Evolutionary conservation across 352 stramenopile genomes (phyloP), one percentile per base, ranked within the genome.

Genomic region (Globisporangium orthogonon): DNA sequence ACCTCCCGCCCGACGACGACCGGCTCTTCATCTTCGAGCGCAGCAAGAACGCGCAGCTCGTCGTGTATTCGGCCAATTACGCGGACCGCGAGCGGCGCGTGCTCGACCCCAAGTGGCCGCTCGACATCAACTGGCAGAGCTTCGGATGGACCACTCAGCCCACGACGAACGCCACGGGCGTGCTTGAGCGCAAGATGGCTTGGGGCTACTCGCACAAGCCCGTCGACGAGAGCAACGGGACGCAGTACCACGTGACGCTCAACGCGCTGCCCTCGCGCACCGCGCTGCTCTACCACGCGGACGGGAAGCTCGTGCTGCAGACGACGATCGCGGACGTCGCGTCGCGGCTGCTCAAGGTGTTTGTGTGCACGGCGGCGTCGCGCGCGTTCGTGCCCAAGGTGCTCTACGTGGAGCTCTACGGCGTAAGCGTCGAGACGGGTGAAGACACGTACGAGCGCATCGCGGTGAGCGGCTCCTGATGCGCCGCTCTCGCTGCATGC

Each of bases 121-220:
- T 91, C 47, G 78, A 91, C 62, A 88, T 91, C 68, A 87, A 86
- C 54, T 91, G 81, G 81, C 77, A 88, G 66, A 89, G 78, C 62
- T 91, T 86, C 56, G 81, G 81, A 40, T 91, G 81, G 81, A 91
- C 81, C 5, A 55, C 56, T 18, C 66, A 85, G 56, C 81, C 78
- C 13, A 87, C 73, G 44, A 87, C 58, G 53, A 91, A 91, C 49
- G 50, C 60, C 15, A 89, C 76, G 9, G 81, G 81, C 44, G 76
- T 87, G 62, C 50, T 89, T 46, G 81, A 91, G 56, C 76, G 81
- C 50, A 70, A 62, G 61, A 61, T 91, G 52, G 81, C 81, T 0
- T 91, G 81, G 81, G 81, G 78, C 0, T 91, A 88, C 58, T 67
- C 62, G 15, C 78, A 89, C 68, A 89, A 86, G 48, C 33, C 63